Evolutionary conservation across 2,329 filamentous ascomycete genomes (phyloP), one percentile per base, ranked within the genome.

Genomic region (Aquanectria penicillioides): DNA sequence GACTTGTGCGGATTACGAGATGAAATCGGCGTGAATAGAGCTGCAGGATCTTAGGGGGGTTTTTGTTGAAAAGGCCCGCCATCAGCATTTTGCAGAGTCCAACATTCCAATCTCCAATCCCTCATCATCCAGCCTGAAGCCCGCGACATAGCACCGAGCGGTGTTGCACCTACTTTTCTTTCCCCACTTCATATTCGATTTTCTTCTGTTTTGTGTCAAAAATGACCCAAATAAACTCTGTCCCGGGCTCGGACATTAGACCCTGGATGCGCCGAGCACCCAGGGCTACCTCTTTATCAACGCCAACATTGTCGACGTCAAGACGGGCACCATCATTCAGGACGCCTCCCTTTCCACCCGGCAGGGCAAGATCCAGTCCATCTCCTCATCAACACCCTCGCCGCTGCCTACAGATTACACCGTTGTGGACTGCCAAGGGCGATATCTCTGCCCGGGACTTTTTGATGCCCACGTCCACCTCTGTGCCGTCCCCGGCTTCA

Each of bases 221-320:
- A 20, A 62, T 57, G 51, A 54, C 49, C 12, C 26, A 50, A 43
- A 12, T 40, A n/a, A 37, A 48, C 13, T 18, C 43, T 6, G 56
- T 46, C 4, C 47, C 51, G 10, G 56, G 47, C 37, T 51, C 55
- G 6, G 37, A 59, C 26, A 65, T 69, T 28, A 68, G 63, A 53
- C 66, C 66, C 11, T 68, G 66, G 65, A 38, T 62, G 2, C 65
- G 55, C 12, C 52, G 44, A 57, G 9, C 47, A n/a, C 62, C 9
- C 49, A 53, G 29, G 57, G 31, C 17, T 75, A 74, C 33, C 64
- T 77, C 17, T 77, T 83, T 26, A 65, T 68, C 28, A 80, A 82
- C 59, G 78, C 80, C 52, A 80, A 77, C 44, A 63, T 83, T 17
- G 69, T 83, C 25, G 78, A 83, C 57, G 66, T 76, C 0, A 66